phyloP scores from a whole-genome alignment of 1,284 basidiomycete species.

The Pholiota adiposa region DNA sequence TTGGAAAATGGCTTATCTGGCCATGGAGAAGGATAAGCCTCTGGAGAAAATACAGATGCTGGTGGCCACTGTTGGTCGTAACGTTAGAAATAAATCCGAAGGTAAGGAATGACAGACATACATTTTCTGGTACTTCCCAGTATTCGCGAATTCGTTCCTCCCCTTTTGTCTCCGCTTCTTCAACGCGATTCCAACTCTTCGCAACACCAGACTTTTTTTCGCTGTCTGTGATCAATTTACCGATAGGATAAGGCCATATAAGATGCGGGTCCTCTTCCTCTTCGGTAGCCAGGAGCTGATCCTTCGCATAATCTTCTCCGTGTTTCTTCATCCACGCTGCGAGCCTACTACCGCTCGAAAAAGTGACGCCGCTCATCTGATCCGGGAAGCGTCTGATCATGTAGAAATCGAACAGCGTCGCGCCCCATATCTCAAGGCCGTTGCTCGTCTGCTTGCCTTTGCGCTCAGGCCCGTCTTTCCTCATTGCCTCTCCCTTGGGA shows the following conservation, averaged over 20 bases:
- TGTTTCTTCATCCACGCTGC: constrained; percentile 35
- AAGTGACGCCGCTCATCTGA: constrained; percentile 13
- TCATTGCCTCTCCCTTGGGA: constrained; percentile 32
- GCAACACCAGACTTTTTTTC: constrained; percentile 1
- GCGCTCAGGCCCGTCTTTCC: constrained; percentile 23
- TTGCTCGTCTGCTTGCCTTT: constrained; percentile 34
- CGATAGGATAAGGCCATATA: constrained; percentile 33
- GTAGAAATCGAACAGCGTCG: constrained; percentile 49
- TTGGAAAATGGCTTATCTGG: constrained; percentile 33
- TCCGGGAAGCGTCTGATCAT: constrained; percentile 29
- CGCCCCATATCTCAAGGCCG: constrained; percentile 45
- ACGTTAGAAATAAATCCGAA: background rate
- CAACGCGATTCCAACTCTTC: constrained; percentile 4
- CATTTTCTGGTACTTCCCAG: constrained; percentile 9
- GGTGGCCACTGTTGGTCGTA: constrained; percentile 16
- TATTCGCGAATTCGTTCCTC: background rate
- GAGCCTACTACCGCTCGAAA: constrained; percentile 42
- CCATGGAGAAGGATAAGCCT: constrained; percentile 39
- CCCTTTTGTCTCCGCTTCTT: background rate
- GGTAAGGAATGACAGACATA: background rate
- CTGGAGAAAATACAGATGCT: constrained; percentile 27
- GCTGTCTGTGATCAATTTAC: constrained; percentile 30
- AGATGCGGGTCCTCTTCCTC: constrained; percentile 40
- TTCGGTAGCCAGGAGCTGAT: constrained; percentile 40
- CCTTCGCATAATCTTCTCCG: constrained; percentile 38